These are phyloP conservation scores for Nosema muscidifuracis DNA, from an alignment of 371 early-diverging fungal genomes.

Conservation along the genomic window DNA sequence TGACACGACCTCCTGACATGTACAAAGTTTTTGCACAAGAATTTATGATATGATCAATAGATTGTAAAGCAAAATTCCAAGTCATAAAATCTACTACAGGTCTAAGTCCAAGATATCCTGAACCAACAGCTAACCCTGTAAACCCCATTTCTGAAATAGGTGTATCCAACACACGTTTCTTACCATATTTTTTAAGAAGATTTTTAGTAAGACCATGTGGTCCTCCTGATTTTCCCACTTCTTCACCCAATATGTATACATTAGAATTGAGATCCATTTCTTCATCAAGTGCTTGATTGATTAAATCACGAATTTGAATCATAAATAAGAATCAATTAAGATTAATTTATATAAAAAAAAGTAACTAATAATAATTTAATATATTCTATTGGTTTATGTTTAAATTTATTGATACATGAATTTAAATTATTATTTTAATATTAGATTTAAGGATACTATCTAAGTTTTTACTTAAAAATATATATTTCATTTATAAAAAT, in stretches of 20 bases:
- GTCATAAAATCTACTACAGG: conserved; percentile 99
- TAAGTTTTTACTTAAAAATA: too few species aligned
- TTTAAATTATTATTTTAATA: too few species aligned
- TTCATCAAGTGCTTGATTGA: conserved; percentile 92
- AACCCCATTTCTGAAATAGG: conserved; percentile 98
- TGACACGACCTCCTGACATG: conserved; percentile 83
- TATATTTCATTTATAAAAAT: too few species aligned
- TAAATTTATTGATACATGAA: too few species aligned
- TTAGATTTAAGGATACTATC: too few species aligned
- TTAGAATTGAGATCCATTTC: conserved; percentile 82
- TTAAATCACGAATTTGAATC: conserved; percentile 88
- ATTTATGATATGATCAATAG: conserved; percentile 98
- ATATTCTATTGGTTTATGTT: too few species aligned
- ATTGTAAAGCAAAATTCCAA: conserved; percentile 98
- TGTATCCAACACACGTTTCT: conserved; percentile 89
- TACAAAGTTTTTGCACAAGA: conserved; percentile 93
- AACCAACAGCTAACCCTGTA: conserved; percentile 92
- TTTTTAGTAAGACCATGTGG: conserved; percentile 97
- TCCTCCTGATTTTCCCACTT: conserved; percentile 92
- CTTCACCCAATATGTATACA: conserved; percentile 92
- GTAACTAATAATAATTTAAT: too few species aligned
- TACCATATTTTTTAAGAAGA: conserved; percentile 88
- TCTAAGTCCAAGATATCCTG: conserved; percentile 83
- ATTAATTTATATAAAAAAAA: too few species aligned
- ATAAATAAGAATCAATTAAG: too few species aligned